phyloP scores from a whole-genome alignment of 164 flowering plant species.

The Vitis rupestris region DNA sequence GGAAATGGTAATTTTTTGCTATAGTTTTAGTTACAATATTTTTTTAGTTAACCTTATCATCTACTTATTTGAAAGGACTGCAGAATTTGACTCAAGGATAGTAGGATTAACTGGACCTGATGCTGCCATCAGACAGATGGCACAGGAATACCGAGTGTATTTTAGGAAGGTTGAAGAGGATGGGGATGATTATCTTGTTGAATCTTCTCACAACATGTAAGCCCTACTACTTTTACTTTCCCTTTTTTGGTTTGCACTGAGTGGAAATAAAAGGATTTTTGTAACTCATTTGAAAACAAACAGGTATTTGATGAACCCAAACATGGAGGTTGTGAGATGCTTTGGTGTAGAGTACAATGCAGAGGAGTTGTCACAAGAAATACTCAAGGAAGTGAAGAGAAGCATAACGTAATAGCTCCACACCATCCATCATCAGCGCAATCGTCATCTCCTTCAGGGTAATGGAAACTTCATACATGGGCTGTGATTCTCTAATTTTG shows the following conservation, averaged over 20 bases:
- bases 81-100: conserved; percentile 86
- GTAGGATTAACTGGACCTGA: conserved; percentile 70
- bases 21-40: neutral
- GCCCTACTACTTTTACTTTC: neutral
- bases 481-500: neutral
- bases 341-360: conserved; percentile 77
- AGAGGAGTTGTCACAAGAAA: conserved; percentile 56
- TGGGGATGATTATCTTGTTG: conserved; percentile 82
- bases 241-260: neutral
- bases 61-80: conserved; percentile 10
- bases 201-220: conserved; percentile 85
- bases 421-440: neutral
- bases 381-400: conserved; percentile 47
- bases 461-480: neutral
- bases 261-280: neutral
- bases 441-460: neutral
- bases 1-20: neutral
- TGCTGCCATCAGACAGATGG: conserved; percentile 63
- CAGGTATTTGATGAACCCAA: conserved; percentile 85
- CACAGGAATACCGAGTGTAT: conserved; percentile 76
- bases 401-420: conserved; percentile 5
- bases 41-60: neutral
- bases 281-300: neutral
- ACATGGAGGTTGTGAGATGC: conserved; percentile 65
- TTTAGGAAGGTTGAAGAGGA: conserved; percentile 85